These are phyloP conservation scores for Didymella lethalis DNA, from an alignment of 2,329 filamentous ascomycete genomes.

Conservation along the genomic window DNA sequence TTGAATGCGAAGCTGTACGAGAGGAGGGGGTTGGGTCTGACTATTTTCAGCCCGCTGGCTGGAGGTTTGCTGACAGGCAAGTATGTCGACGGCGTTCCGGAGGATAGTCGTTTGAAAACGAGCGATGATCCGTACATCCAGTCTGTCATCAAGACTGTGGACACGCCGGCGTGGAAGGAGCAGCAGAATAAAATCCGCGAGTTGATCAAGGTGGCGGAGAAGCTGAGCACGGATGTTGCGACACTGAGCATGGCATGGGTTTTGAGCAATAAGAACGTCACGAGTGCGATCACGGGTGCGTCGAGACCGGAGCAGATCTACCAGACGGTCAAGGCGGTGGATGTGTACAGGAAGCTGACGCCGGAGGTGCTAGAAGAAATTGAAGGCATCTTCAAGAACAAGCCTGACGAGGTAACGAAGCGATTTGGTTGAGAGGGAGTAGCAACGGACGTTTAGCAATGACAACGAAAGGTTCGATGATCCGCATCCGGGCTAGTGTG, in stretches of 20 bases:
- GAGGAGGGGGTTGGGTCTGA: slow-evolving; percentile 63
- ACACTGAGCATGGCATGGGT: slow-evolving; percentile 49
- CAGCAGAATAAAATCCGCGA: slow-evolving; percentile 65
- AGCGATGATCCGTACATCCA: slow-evolving; percentile 65
- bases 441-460: no score
- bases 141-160: slow-evolving; percentile 49
- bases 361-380: slow-evolving; percentile 56
- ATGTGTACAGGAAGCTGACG: slow-evolving; percentile 54
- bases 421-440: slow-evolving; percentile 29
- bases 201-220: slow-evolving; percentile 64
- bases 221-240: slow-evolving; percentile 65
- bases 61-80: slow-evolving; percentile 67
- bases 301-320: slow-evolving; percentile 42
- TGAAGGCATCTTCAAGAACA: slow-evolving; percentile 45
- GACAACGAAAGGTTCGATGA: no score
- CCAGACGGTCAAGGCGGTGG: slow-evolving; percentile 54
- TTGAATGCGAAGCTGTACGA: slow-evolving; percentile 61
- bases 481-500: no score
- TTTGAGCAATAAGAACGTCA: slow-evolving; percentile 43
- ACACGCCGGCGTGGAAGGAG: slow-evolving; percentile 61
- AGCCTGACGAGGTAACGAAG: slow-evolving; percentile 36
- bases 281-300: slow-evolving; percentile 42
- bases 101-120: slow-evolving; percentile 64
- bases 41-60: slow-evolving; percentile 63
- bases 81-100: slow-evolving; percentile 68